These are phyloP conservation scores for Akanthomyces muscarius DNA, from an alignment of 2,329 filamentous ascomycete species.

Conservation along the genomic window DNA sequence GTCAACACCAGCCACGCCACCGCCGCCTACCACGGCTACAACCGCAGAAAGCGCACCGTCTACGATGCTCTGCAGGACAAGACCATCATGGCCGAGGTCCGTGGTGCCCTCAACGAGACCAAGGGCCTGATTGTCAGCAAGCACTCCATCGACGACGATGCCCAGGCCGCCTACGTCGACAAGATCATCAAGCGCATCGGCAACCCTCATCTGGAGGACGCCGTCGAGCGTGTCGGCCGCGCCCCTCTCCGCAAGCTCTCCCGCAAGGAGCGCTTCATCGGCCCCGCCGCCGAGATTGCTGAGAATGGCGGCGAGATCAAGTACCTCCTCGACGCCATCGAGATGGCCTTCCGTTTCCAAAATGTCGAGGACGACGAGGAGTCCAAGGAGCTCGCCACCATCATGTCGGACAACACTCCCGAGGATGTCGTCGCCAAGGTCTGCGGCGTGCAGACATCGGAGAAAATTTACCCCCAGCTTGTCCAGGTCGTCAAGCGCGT, in stretches of 20 bases:
- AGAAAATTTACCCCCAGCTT: conserved; percentile 74
- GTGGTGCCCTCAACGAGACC: conserved; percentile 78
- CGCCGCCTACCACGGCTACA: conserved; percentile 90
- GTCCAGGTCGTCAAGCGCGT: conserved; percentile 79
- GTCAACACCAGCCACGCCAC: conserved; percentile 98
- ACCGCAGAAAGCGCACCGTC: conserved; percentile 79
- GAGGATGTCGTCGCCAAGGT: conserved; percentile 75
- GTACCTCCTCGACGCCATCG: conserved; percentile 74
- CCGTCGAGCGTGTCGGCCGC: conserved; percentile 90
- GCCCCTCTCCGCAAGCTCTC: conserved; percentile 90
- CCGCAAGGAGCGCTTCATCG: conserved; percentile 93
- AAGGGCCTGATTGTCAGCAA: conserved; percentile 81
- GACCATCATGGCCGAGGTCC: conserved; percentile 75
- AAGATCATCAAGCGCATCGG: conserved; percentile 91
- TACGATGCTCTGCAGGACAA: conserved; percentile 82
- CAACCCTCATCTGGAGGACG: conserved; percentile 89
- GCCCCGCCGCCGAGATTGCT: conserved; percentile 82
- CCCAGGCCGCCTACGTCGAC: conserved; percentile 82
- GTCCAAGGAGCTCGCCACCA: conserved; percentile 78
- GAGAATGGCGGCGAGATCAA: conserved; percentile 71
- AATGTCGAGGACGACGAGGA: conserved; percentile 90
- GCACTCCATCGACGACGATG: conserved; percentile 70
- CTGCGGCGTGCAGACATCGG: conserved; percentile 70
- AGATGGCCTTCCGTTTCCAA: conserved; percentile 94
- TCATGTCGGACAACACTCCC: conserved; percentile 70